phyloP scores from a whole-genome alignment of 495 filamentous ascomycete species.

The Aspergillus coremiiformis region DNA sequence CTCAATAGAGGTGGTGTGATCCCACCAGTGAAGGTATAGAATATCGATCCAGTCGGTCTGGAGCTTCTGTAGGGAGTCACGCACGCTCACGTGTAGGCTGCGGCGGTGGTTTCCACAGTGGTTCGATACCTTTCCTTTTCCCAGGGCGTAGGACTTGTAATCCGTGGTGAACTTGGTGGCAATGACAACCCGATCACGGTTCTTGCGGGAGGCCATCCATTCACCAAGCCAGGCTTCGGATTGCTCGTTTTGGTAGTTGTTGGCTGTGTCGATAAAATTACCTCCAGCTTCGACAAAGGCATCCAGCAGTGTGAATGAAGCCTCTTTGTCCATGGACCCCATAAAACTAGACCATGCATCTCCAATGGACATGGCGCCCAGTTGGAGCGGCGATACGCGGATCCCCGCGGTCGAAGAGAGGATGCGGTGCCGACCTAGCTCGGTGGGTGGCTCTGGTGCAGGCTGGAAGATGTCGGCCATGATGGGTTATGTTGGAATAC shows the following conservation, averaged over 20 bases:
- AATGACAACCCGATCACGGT: conserved; percentile 60
- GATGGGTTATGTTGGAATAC: conserved; percentile 10
- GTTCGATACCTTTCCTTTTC: conserved; percentile 45
- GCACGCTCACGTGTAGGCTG: conserved; percentile 47
- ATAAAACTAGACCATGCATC: conserved; percentile 43
- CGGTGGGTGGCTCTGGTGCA: conserved; percentile 44
- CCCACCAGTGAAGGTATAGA: conserved; percentile 58
- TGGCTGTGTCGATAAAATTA: conserved; percentile 49
- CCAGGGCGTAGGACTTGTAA: conserved; percentile 23
- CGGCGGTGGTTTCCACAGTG: conserved; percentile 49
- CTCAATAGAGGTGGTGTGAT: conserved; percentile 48
- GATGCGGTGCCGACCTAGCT: conserved; percentile 52
- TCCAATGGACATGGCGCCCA: conserved; percentile 60
- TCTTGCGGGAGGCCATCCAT: conserved; percentile 45
- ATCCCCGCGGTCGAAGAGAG: conserved; percentile 53
- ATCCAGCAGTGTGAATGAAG: conserved; percentile 45
- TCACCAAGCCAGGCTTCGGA: conserved; percentile 48
- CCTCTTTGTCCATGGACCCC: conserved; percentile 42
- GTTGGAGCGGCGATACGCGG: conserved; percentile 51
- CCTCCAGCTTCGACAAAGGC: conserved; percentile 42
- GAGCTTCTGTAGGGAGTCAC: conserved; percentile 50
- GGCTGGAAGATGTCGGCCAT: conserved; percentile 36
- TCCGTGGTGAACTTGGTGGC: conserved; percentile 61
- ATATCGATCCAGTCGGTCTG: conserved; percentile 61
- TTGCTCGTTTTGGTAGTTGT: conserved; percentile 48